Evolutionary conservation across 1,139 yeast species (phyloP), one percentile per base, ranked within the genome.

Genomic region (Petasospora fabianii): DNA sequence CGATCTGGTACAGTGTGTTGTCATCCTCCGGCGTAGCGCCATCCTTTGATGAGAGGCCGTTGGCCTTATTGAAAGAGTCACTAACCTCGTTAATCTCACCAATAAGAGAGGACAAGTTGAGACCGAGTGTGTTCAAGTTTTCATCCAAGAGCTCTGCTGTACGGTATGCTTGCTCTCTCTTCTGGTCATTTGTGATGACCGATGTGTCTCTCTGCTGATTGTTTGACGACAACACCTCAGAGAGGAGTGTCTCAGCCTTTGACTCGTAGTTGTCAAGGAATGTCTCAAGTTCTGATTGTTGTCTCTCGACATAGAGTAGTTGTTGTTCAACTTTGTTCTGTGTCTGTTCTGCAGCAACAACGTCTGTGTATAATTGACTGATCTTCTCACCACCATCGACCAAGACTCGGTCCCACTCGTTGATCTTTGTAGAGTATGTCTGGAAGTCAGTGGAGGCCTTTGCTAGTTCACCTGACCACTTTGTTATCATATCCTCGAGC

Each of bases 391-490:
- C 96, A 43, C 95, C 90, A 38, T 77, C 77, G 12, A 87, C 90
- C 38, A 92, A 69, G 24, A 83, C 78, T 43, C 77, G 76, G 61
- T 94, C 98, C 96, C 97, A 90, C 39, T 75, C 73, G 46, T 82
- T 80, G 20, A 90, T 80, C 47, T 82, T 84, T 15, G 70, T 65
- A 15, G 96, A 83, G 56, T 85, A 94, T n/a, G 72, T 62, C 45
- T 82, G 83, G 63, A 90, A 92, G 27, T 85, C 80, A 21, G 72
- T 70, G 1, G 92, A 76, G 1, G 95, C 80, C 17, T 76, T 72
- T 4, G 90, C 71, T 45, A 92, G 66, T 52, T 94, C 95, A 43
- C 79, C 77, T 1, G 97, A 84, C 99, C 98, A 94, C 62, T 84
- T 88, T 24, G 88, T 77, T 37, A 94, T 84, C 48, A 92, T 73